Evolutionary conservation across 2,329 filamentous ascomycete genomes (phyloP).

Genomic region (Fusarium sp.): DNA sequence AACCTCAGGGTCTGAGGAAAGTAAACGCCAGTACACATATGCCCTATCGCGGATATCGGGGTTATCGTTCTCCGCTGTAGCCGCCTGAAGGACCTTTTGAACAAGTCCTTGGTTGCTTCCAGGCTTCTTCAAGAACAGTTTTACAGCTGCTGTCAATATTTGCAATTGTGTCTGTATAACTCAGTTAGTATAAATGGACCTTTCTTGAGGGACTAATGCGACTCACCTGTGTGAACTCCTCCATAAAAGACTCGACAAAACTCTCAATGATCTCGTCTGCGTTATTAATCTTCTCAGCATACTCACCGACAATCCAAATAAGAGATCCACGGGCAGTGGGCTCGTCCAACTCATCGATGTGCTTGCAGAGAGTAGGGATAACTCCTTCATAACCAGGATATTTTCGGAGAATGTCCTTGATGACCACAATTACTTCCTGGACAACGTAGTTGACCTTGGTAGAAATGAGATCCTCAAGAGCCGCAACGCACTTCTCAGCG

Average conservation of each 20-base stretch:
- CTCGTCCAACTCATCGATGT: constrained; percentile 97
- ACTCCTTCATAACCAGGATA: constrained; percentile 98
- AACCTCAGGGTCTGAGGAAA: constrained; percentile 90
- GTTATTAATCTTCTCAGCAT: constrained; percentile 98
- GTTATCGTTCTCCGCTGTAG: constrained; percentile 96
- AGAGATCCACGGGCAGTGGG: constrained; percentile 89
- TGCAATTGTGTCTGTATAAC: constrained; percentile 88
- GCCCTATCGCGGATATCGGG: constrained; percentile 96
- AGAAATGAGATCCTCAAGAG: constrained; percentile 91
- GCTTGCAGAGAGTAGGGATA: constrained; percentile 94
- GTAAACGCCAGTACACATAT: constrained; percentile 97
- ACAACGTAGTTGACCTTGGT: constrained; percentile 99
- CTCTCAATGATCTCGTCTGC: constrained; percentile 92
- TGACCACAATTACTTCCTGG: constrained; percentile 97
- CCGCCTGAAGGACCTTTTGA: constrained; percentile 91
- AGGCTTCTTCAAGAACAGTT: constrained; percentile 96
- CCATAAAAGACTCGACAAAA: constrained; percentile 94
- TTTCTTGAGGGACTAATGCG: neutral
- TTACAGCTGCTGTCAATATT: constrained; percentile 96
- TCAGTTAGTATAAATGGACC: neutral
- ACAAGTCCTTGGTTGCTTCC: constrained; percentile 91
- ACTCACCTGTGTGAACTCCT: constrained; percentile 92
- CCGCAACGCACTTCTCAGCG: constrained; percentile 95
- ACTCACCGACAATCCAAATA: constrained; percentile 99
- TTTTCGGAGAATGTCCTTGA: constrained; percentile 97